These are phyloP conservation scores for Ulmus americana DNA, from an alignment of 331 rosid genomes.

Conservation along the genomic window DNA sequence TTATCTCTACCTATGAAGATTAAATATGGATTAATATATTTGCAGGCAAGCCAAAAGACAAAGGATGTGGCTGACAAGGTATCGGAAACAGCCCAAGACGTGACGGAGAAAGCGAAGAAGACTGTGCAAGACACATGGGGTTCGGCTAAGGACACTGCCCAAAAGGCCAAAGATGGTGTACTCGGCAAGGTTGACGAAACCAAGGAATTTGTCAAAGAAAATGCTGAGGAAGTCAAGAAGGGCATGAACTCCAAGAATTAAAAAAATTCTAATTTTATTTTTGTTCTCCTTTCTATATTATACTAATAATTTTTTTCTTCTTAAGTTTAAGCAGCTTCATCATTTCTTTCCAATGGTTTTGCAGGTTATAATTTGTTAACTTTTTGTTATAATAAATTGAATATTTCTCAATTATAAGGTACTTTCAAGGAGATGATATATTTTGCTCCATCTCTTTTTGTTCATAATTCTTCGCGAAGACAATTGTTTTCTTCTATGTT, in stretches of 20 bases:
- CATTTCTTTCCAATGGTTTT: not conserved
- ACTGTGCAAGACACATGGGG: constrained; percentile 67
- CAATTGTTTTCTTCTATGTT: too few relatives aligned
- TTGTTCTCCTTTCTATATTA: too few relatives aligned
- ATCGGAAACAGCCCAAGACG: constrained; percentile 43
- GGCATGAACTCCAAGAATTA: constrained; percentile 43
- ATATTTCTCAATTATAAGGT: too few relatives aligned
- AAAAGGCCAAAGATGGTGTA: constrained; percentile 44
- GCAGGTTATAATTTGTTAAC: too few relatives aligned
- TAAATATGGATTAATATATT: not conserved
- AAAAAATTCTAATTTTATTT: too few relatives aligned
- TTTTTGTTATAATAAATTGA: too few relatives aligned
- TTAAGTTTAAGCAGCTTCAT: not conserved
- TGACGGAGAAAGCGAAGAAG: constrained; percentile 60
- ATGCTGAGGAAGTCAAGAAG: constrained; percentile 41
- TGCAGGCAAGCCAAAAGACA: constrained; percentile 42
- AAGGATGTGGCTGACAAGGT: constrained; percentile 34
- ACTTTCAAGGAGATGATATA: too few relatives aligned
- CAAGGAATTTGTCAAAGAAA: constrained; percentile 45
- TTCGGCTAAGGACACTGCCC: constrained; percentile 51
- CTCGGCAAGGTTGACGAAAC: constrained; percentile 45
- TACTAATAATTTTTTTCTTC: too few relatives aligned
- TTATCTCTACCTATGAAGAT: not conserved
- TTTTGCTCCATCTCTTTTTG: too few relatives aligned
- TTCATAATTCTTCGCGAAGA: too few relatives aligned